Conservation (phyloP, 1,284 basidiomycete genomes). For the Erythrobasidium hasegawianum region DNA sequence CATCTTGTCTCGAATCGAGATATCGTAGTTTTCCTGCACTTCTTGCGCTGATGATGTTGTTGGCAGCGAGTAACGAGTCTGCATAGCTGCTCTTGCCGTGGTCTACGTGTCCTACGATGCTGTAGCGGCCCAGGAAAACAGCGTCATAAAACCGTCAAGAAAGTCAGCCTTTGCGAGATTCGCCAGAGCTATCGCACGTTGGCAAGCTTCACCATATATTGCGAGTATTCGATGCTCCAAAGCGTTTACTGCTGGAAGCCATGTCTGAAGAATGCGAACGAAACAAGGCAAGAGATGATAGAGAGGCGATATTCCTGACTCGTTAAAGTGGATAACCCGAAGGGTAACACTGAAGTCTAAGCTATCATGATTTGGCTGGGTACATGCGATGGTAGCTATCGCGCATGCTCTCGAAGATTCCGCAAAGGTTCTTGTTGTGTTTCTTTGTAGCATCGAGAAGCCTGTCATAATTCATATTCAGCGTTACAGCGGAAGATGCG, state of each 20-base stretch:
- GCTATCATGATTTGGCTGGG: too few relatives aligned
- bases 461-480: too few relatives aligned
- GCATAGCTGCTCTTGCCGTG: constrained; percentile 62
- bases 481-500: too few relatives aligned
- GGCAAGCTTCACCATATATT: constrained; percentile 32
- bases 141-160: not conserved
- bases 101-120: constrained; percentile 39
- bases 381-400: too few relatives aligned
- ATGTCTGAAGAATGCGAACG: not conserved
- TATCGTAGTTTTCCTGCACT: constrained; percentile 97
- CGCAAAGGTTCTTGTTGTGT: too few relatives aligned
- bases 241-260: constrained; percentile 15
- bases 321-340: too few relatives aligned
- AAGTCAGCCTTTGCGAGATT: constrained; percentile 8
- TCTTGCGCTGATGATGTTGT: constrained; percentile 91
- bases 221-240: constrained; percentile 28
- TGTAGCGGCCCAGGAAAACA: not conserved
- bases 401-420: too few relatives aligned
- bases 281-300: too few relatives aligned
- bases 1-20: constrained; percentile 92
- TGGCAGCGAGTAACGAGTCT: constrained; percentile 90
- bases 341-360: too few relatives aligned
- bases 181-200: constrained; percentile 2
- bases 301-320: too few relatives aligned
- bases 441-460: too few relatives aligned